Conservation (phyloP, 441 rosid genomes). For the Populus hybrid region DNA sequence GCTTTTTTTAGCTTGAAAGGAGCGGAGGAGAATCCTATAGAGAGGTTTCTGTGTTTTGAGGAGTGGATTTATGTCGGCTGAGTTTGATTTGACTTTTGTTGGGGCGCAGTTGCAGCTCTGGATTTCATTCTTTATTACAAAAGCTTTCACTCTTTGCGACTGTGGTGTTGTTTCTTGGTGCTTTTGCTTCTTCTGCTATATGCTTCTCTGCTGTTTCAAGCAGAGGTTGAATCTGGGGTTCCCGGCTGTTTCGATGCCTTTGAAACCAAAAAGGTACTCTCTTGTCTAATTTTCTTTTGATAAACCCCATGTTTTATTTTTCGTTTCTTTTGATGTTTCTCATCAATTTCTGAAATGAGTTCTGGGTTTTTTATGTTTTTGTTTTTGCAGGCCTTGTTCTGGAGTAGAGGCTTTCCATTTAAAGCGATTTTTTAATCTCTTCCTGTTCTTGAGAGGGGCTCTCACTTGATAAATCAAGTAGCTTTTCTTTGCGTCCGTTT, state of each 20-base stretch:
- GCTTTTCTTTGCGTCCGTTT: background rate
- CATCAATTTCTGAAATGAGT: conserved; percentile 17
- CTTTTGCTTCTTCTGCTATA: conserved; percentile 17
- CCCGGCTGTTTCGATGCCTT: conserved; percentile 65
- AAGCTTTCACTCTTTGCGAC: conserved; percentile 17
- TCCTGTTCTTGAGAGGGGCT: conserved; percentile 62
- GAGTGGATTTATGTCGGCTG: conserved; percentile 83
- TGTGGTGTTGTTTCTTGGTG: background rate
- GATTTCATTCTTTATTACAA: conserved; percentile 12
- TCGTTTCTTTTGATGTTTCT: background rate
- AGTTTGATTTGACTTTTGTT: conserved; percentile 62
- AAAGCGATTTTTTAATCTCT: conserved; percentile 31
- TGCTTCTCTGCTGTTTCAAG: conserved; percentile 60
- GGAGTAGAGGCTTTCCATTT: no score
- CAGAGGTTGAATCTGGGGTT: conserved; percentile 50
- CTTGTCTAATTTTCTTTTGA: background rate
- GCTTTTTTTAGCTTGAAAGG: conserved; percentile 18
- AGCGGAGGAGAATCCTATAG: conserved; percentile 1
- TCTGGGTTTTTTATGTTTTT: background rate
- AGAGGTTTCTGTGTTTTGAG: conserved; percentile 12
- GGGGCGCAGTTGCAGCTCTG: conserved; percentile 66
- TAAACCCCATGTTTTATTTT: background rate
- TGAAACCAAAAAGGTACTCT: conserved; percentile 58
- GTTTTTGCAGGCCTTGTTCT: background rate
- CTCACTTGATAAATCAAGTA: conserved; percentile 32